phyloP scores from a whole-genome alignment of 2,329 filamentous ascomycete species.

The Orbilia quercus region DNA sequence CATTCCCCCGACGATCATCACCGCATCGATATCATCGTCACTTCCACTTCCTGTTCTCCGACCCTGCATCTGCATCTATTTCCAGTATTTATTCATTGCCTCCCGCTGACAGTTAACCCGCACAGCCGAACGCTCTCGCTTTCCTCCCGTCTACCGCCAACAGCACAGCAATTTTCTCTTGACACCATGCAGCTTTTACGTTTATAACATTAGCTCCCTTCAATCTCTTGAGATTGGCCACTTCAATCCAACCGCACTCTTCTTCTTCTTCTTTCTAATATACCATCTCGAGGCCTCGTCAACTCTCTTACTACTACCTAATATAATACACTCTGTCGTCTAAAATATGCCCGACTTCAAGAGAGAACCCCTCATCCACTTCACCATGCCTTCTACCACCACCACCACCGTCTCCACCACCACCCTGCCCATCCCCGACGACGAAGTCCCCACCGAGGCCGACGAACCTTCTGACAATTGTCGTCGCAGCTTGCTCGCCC shows the following conservation, averaged over 20 bases:
- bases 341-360: conserved; percentile 6
- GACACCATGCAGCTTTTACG: conserved; percentile 44
- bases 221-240: conserved; percentile 46
- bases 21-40: background rate
- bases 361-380: conserved; percentile 16
- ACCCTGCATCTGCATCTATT: too few species aligned
- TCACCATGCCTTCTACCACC: conserved; percentile 2
- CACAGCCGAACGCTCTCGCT: background rate
- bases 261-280: background rate
- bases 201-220: conserved; percentile 48
- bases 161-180: conserved; percentile 2
- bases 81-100: too few species aligned
- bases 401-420: conserved; percentile 19
- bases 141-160: background rate
- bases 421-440: conserved; percentile 65
- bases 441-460: conserved; percentile 78
- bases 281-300: background rate
- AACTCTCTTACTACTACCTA: too few species aligned
- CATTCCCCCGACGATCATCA: background rate
- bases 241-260: background rate
- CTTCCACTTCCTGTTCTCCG: background rate
- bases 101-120: background rate
- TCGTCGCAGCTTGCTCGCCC: conserved; percentile 59
- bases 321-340: background rate
- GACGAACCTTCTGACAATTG: conserved; percentile 85